A percentile compares a stretch with the other conserved stretches of the same genome.
Evolutionary conservation across 345 rosid species (phyloP).

Genomic region (Boechera stricta): DNA sequence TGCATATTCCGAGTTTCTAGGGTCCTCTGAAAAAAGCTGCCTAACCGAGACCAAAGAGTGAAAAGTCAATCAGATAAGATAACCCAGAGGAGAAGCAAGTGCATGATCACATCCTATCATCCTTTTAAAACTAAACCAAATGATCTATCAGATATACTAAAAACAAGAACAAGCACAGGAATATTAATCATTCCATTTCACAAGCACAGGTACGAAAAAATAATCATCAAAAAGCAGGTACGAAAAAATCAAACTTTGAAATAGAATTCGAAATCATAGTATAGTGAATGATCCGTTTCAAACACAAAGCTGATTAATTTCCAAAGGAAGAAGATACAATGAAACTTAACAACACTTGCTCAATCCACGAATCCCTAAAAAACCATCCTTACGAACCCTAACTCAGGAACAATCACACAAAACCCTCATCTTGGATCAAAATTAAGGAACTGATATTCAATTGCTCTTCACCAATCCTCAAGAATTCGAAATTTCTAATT

Average conservation of each 20-base stretch:
- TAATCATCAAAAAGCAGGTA: not conserved
- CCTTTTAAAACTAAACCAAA: not conserved
- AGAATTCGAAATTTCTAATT: not conserved
- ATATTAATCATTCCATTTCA: constrained; percentile 10
- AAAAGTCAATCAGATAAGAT: not conserved
- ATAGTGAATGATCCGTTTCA: not conserved
- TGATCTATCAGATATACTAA: not conserved
- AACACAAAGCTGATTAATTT: not conserved
- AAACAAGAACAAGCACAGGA: not conserved
- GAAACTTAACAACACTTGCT: not conserved
- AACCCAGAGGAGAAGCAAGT: not conserved
- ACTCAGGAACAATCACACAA: constrained; percentile 15
- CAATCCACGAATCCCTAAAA: constrained; percentile 21
- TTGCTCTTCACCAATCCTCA: not conserved
- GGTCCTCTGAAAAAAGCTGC: constrained; percentile 77
- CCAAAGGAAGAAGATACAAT: not conserved
- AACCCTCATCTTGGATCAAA: constrained; percentile 10
- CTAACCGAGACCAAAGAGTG: constrained; percentile 56
- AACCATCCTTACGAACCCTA: constrained; percentile 36
- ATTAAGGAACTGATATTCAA: not conserved
- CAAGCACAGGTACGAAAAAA: not conserved
- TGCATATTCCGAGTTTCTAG: constrained; percentile 79
- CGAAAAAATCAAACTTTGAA: not conserved
- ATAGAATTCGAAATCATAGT: not conserved
- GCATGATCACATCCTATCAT: not conserved